Base-by-base conservation (phyloP, 176 grass and related monocot genomes). In the Melocanna baccifera region DNA sequence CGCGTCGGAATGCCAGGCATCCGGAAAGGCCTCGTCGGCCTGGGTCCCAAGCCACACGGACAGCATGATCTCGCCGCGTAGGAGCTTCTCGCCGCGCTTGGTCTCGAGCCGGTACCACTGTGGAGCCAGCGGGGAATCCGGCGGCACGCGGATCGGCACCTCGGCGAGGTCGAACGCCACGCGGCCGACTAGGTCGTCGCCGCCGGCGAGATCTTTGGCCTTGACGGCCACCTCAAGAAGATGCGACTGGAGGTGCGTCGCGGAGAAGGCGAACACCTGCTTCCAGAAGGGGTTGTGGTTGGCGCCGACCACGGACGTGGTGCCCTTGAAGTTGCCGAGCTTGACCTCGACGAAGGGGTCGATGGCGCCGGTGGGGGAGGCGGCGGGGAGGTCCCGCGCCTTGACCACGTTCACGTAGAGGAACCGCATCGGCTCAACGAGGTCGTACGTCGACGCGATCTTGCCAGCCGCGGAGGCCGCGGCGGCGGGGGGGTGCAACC, bases 1-100 rank as follows among this genome's bases (percentile, higher is more conserved):
- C 16, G 91, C 93, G 48, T 98, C 93, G 12, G 96, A 98, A 65
- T 95, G 96, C 91, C 93, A 90, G 22, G 96, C 93, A 12, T 95
- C 93, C 8, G 93, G 87, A 85, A 98, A 98, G 8, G 96, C 91
- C 87, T 98, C 96, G 62, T 98, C 96, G 63, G 96, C 96, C 81
- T 98, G 96, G 29, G 96, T 98, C 0, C 96, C 96, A n/a, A 98
- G 77, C 96, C 96, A 98, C 8, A 98, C 96, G 14, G 96, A 91
- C 12, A 95, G 87, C 96, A 98, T 98, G 81, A 98, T 45, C 93
- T 98, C 96, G 8, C 95, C 89, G 73, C 79, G 87, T 8, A 18
- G 74, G 12, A 92, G 71, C 83, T 98, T 98, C 20, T 93, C 91
- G 14, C 93, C 93, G 55, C 77, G 85, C 82, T 65, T 83, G 76